phyloP scores from a whole-genome alignment of 2,329 filamentous ascomycete species.

The Diplodia intermedia region DNA sequence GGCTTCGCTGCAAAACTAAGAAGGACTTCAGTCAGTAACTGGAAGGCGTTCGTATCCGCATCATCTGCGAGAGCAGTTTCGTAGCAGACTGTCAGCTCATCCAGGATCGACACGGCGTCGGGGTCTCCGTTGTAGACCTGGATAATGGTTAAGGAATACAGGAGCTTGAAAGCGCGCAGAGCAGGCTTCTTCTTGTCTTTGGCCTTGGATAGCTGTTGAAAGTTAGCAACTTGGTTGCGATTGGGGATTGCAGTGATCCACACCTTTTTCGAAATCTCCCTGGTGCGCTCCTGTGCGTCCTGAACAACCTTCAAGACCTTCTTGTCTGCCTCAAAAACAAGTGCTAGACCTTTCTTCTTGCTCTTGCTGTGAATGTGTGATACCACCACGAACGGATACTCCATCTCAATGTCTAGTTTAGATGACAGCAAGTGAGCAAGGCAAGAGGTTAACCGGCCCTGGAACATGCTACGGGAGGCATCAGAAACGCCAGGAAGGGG shows the following conservation, averaged over 20 bases:
- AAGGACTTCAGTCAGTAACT: conserved; percentile 83
- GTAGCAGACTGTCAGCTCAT: conserved; percentile 80
- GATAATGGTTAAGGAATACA: conserved; percentile 84
- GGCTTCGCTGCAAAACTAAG: conserved; percentile 88
- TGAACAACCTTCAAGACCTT: conserved; percentile 50
- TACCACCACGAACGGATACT: conserved; percentile 51
- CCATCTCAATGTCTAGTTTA: conserved; percentile 47
- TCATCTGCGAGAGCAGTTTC: conserved; percentile 43
- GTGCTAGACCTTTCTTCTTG: conserved; percentile 46
- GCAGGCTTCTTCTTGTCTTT: conserved; percentile 49
- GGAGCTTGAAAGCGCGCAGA: conserved; percentile 73
- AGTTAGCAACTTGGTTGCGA: conserved; percentile 31
- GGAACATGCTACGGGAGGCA: conserved; percentile 59
- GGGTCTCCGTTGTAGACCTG: conserved; percentile 90
- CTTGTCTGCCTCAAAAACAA: conserved; percentile 58
- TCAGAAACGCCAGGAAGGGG: conserved; percentile 56
- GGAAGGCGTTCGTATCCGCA: conserved; percentile 56
- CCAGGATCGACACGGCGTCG: conserved; percentile 81
- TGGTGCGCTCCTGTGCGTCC: conserved; percentile 43
- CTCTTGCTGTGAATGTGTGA: conserved; percentile 43
- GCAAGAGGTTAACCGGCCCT: conserved; percentile 62
- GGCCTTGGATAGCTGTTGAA: conserved; percentile 31
- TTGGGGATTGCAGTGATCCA: neutral
- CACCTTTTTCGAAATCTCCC: conserved; percentile 41
- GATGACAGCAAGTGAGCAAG: conserved; percentile 58